Conservation (phyloP, 352 stramenopile species). For the Globisporangium megalacanthum region DNA sequence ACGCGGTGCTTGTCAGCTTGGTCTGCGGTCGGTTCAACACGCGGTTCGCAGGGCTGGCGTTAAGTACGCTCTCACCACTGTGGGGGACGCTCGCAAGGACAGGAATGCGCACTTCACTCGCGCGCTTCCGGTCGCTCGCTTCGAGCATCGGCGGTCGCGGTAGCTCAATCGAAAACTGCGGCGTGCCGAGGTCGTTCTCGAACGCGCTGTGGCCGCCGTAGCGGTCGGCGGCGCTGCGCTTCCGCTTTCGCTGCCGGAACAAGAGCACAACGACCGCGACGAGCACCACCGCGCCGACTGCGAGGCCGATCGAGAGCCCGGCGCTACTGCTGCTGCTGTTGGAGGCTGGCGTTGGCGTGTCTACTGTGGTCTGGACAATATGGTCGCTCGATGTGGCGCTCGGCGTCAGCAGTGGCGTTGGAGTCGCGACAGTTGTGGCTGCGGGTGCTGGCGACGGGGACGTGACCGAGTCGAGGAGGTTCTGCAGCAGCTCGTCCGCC, state of each 20-base stretch:
- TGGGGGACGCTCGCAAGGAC: conserved; percentile 15
- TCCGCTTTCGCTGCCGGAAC: conserved; percentile 15
- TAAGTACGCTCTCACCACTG: conserved; percentile 11
- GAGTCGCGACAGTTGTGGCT: background rate
- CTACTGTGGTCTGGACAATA: conserved; percentile 6
- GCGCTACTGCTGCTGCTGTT: background rate
- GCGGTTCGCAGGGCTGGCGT: conserved; percentile 5
- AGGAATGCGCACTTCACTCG: conserved; percentile 7
- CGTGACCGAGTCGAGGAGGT: conserved; percentile 18
- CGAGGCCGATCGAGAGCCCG: conserved; percentile 11
- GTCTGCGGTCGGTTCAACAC: conserved; percentile 11
- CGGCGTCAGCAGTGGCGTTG: background rate
- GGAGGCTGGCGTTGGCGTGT: background rate
- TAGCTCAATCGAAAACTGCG: conserved; percentile 18
- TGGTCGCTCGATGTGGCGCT: background rate
- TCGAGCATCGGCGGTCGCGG: conserved; percentile 6
- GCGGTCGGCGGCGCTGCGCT: background rate
- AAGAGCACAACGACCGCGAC: conserved; percentile 11
- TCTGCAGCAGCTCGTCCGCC: conserved; percentile 14
- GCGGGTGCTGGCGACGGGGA: background rate
- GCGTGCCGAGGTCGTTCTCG: conserved; percentile 14
- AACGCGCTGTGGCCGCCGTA: background rate
- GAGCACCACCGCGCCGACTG: conserved; percentile 7
- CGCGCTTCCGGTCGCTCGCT: background rate
- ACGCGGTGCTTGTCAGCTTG: conserved; percentile 9